Base-by-base conservation (phyloP, 1,284 basidiomycete species). In the Rhizoctonia solani region DNA sequence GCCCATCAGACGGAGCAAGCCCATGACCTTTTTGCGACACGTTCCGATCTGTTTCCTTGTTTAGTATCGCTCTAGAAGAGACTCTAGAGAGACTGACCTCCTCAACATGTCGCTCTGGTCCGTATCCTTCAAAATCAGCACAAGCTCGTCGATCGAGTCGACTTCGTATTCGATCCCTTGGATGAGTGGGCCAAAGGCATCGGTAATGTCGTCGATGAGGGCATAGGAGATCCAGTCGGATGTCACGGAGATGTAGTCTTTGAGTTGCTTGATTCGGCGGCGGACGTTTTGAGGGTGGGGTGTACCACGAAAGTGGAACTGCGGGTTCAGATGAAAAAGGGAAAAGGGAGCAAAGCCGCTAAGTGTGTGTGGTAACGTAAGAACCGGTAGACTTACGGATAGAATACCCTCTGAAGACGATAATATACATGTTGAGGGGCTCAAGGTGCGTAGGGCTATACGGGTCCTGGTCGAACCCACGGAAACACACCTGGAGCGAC, bases 191-290 rank as follows among this genome's bases (percentile, higher is more conserved):
- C 96, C 97, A 77, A 99, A 99, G 3, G 95, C 96, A 77, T 99
- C 97, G 66, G 97, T 99, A 75, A 99, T 99, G 79, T 99, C 97
- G 79, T 99, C 97, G 75, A 99, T 99, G 69, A 99, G 87, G 16
- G 97, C 97, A 74, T 99, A 99, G 13, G 95, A 98, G 73, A 99
- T 99, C 97, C 97, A 99, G 79, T 99, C 97, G 2, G 95, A 97
- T 0, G 97, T 98, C 72, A 99, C 97, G 71, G 87, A 92, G 78
- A 99, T 99, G 80, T 98, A 99, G 81, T 99, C 97, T 76, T 97
- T 59, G 71, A 99, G 89, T 77, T 99, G 97, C 80, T 98, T 98
- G 77, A 99, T 99, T 34, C 97, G 92, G 42, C 96, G 84, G 11
- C 97, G 91, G 34, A 99, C 97, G 76, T 97, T 98, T 75, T 98